Conservation (phyloP, 345 rosid species). For the Eucalyptus tenuipes region DNA sequence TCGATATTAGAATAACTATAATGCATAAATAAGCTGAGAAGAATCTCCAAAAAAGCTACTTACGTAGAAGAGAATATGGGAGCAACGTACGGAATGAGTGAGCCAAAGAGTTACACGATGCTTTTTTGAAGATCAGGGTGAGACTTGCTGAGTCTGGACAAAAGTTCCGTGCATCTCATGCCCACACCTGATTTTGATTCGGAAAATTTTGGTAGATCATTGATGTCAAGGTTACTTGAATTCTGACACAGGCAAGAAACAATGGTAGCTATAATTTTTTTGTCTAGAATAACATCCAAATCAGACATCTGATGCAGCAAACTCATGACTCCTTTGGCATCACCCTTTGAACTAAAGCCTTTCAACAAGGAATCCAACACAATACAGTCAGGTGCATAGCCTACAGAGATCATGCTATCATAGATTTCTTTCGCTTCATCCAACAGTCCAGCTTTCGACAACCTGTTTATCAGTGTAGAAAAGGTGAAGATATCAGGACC, state of each 20-base stretch:
- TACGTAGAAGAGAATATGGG: neutral
- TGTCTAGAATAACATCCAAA: slow-evolving; percentile 31
- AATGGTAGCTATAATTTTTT: slow-evolving; percentile 29
- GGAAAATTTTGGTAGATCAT: slow-evolving; percentile 30
- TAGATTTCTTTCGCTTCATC: slow-evolving; percentile 37
- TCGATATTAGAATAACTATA: neutral
- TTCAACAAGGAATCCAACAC: slow-evolving; percentile 50
- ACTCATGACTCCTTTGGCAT: slow-evolving; percentile 28
- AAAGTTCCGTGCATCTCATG: slow-evolving; percentile 12
- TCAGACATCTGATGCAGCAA: slow-evolving; percentile 41
- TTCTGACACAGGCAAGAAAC: slow-evolving; percentile 36
- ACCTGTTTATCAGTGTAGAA: slow-evolving; percentile 40
- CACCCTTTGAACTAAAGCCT: slow-evolving; percentile 27
- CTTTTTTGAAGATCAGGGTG: neutral
- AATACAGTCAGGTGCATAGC: slow-evolving; percentile 28
- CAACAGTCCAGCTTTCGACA: slow-evolving; percentile 37
- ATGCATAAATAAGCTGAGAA: neutral
- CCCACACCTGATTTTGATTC: slow-evolving; percentile 6
- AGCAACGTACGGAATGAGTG: neutral
- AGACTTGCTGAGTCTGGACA: slow-evolving; percentile 5
- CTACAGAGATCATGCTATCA: slow-evolving; percentile 47
- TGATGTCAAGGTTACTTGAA: slow-evolving; percentile 11
- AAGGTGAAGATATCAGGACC: slow-evolving; percentile 42
- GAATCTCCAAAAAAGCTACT: neutral
- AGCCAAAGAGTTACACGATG: neutral